Evolutionary conservation across 1,139 yeast genomes (phyloP), one percentile per base, ranked within the genome.

Genomic region (Magnusiomyces ingens): DNA sequence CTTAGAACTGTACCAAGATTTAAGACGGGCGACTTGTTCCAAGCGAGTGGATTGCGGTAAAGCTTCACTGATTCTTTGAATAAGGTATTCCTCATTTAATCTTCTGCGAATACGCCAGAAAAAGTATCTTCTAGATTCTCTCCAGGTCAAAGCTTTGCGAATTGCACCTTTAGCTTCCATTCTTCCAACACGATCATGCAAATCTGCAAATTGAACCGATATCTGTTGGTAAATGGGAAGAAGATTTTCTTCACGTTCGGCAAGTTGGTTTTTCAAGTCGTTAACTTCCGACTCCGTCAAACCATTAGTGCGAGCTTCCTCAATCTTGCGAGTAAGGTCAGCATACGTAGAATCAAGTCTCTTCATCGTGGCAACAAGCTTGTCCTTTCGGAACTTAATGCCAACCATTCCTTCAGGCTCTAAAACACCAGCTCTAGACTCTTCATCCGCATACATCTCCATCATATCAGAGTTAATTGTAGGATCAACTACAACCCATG

Each of bases 331-430:
- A 70, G 82, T 82, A 70, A 91, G 77, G 46, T 77, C 80, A 57
- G 81, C 81, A 71, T 90, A 93, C 49, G 79, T 78, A 45, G 80
- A 74, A 68, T 93, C 99, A 61, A 93, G 77, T 73, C 99, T 84
- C 62, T 80, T 80, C 95, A 94, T 94, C 52, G 96, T 89, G 37
- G 82, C 81, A 63, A 90, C 74, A 62, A 93, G 77, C 75, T 90
- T 91, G 69, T 90, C 96, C 65, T 95, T 86, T 74, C 96, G 84
- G 77, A 85, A 93, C 75, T 93, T 93, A 74, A 93, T 89, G 68
- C 98, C 96, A 67, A 93, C 99, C 91, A 93, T 88, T 71, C 99
- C 99, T 70, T 91, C 97, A 52, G 99, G 98, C 75, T 93, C 99
- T 69, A 94, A 77, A 58, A 94, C 96, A 81, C 99, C 98, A 46